Evolutionary conservation across 2,329 filamentous ascomycete genomes (phyloP), one percentile per base, ranked within the genome.

Genomic region (Aspergillus pseudoviridinutans): DNA sequence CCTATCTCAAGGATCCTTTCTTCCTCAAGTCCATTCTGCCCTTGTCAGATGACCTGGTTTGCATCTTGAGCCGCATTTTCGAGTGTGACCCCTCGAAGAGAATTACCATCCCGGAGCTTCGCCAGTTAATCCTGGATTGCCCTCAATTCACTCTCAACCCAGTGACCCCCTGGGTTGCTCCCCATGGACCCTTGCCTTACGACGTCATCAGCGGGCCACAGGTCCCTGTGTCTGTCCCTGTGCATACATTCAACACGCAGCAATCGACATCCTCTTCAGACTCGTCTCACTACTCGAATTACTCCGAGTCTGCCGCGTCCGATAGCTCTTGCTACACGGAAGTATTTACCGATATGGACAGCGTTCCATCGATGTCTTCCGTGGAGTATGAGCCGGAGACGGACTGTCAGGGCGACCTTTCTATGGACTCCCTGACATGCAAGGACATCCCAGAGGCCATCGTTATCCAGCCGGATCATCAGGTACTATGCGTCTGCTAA

Each of bases 11-110:
- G 79, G 91, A 92, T 71, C 86, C 86, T 60, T 87, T 89, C 71
- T 99, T 97, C 75, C 80, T 99, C 64, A 89, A 92, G 80, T 90
- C 91, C 61, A 99, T 99, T 68, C 83, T 99, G 57, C 93, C 94
- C 24, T 78, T 99, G 69, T 92, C 94, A 56, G 83, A 90, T 71
- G 92, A 97, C 71, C 82, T 97, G 73, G 92, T 97, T 78, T 82
- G 85, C 71, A 95, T 99, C 63, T 79, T 99, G 67, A 87, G 86
- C 64, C 86, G 89, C 69, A 90, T 97, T 68, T 99, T 99, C 75
- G 88, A 93, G 70, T 85, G 87, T 74, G 87, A 94, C 76, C 92
- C 94, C 57, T 83, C 87, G 68, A 86, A 91, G 72, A 84, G 94
- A 74, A 92, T 96, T 70, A 88, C 87, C 56, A 83, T 99, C 62